phyloP scores from a whole-genome alignment of 495 filamentous ascomycete species.

The Sphaerosporella brunnea region DNA sequence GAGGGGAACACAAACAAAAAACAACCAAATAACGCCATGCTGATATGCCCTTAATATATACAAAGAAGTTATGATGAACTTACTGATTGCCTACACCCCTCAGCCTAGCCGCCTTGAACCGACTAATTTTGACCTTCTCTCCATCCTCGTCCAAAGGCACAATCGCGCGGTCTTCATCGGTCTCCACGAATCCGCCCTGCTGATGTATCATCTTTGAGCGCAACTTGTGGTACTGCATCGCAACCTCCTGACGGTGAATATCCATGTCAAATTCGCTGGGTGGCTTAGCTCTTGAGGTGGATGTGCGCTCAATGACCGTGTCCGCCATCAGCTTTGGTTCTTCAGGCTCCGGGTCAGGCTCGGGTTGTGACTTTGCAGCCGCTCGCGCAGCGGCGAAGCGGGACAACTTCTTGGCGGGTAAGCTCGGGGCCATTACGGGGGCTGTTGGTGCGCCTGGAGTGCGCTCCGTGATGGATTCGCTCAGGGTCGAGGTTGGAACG shows the following conservation, averaged over 20 bases:
- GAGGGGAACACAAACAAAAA: no score
- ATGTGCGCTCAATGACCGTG: constrained; percentile 15
- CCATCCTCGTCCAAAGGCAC: constrained; percentile 47
- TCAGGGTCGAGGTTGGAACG: constrained; percentile 10
- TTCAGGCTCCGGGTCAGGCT: constrained; percentile 4
- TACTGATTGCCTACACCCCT: constrained; percentile 8
- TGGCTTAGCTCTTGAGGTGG: constrained; percentile 29
- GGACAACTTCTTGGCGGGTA: constrained; percentile 28
- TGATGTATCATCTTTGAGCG: constrained; percentile 62
- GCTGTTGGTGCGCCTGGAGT: background rate
- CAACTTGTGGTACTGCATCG: constrained; percentile 58
- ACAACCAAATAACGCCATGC: no score
- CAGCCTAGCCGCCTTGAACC: constrained; percentile 74
- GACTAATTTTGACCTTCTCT: constrained; percentile 54
- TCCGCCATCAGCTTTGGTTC: constrained; percentile 18
- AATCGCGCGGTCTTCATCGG: constrained; percentile 41
- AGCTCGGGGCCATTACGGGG: background rate
- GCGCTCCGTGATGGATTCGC: constrained; percentile 20
- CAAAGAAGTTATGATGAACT: no score
- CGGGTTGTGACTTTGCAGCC: constrained; percentile 9
- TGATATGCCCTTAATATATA: no score
- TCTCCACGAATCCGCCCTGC: constrained; percentile 54
- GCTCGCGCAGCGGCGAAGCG: constrained; percentile 30
- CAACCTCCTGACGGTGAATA: constrained; percentile 56
- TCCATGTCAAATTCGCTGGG: constrained; percentile 58